Percentiles rank a stretch among this genome's conserved stretches.
Evolutionary conservation across 2,329 filamentous ascomycete genomes (phyloP).

Genomic region (Xylaria sp.): DNA sequence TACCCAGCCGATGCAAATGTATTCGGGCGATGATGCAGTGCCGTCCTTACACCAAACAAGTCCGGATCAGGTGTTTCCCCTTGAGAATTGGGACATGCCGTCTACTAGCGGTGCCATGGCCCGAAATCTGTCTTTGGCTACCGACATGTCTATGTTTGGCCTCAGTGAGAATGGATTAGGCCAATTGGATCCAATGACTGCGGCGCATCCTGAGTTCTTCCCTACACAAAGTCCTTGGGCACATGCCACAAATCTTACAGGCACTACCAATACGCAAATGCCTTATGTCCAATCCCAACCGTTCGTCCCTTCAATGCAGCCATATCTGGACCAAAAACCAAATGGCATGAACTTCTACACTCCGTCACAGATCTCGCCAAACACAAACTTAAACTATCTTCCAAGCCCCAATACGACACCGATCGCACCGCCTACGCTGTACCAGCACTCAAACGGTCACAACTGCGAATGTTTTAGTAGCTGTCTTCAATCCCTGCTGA

Average conservation of each 20-base stretch:
- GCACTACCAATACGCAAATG: slow-evolving; percentile 46
- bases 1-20: slow-evolving; percentile 24
- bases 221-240: slow-evolving; percentile 48
- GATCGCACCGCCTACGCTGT: slow-evolving; percentile 45
- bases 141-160: background rate
- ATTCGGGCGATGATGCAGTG: slow-evolving; percentile 32
- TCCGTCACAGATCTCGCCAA: slow-evolving; percentile 51
- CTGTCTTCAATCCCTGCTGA: slow-evolving; percentile 59
- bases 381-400: slow-evolving; percentile 53
- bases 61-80: background rate
- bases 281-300: slow-evolving; percentile 51
- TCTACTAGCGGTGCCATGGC: background rate
- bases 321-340: slow-evolving; percentile 47
- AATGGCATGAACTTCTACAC: slow-evolving; percentile 51
- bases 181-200: slow-evolving; percentile 43
- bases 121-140: slow-evolving; percentile 11
- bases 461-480: slow-evolving; percentile 58
- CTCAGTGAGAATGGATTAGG: slow-evolving; percentile 41
- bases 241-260: slow-evolving; percentile 51
- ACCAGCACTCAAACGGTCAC: background rate
- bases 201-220: background rate
- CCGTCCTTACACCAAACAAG: slow-evolving; percentile 43
- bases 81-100: background rate
- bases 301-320: slow-evolving; percentile 51
- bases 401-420: slow-evolving; percentile 55